phyloP scores from a whole-genome alignment of 1,139 yeast species.

The Saccharomyces hybrid region DNA sequence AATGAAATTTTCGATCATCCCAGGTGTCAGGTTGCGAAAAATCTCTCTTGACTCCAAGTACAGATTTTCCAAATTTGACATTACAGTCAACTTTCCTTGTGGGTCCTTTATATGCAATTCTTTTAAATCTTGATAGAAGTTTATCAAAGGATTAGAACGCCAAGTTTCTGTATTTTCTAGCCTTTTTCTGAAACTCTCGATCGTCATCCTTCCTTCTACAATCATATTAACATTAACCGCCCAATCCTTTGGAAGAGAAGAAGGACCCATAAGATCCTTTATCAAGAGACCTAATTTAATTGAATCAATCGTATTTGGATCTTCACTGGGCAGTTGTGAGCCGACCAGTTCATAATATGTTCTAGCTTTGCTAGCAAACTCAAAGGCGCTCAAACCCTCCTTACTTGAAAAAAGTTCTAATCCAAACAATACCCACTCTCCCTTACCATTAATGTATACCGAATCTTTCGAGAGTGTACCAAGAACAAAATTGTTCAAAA shows the following conservation, averaged over 20 bases:
- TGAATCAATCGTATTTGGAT: constrained; percentile 48
- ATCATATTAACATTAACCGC: constrained; percentile 9
- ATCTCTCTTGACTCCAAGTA: constrained; percentile 16
- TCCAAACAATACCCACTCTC: constrained; percentile 85
- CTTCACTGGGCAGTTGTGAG: constrained; percentile 13
- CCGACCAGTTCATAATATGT: constrained; percentile 36
- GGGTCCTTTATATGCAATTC: constrained; percentile 28
- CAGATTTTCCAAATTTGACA: constrained; percentile 21
- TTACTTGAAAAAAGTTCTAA: constrained; percentile 61
- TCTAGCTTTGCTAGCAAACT: constrained; percentile 18
- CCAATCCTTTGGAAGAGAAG: constrained; percentile 19
- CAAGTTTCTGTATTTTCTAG: constrained; percentile 16
- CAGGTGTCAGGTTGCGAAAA: constrained; percentile 37
- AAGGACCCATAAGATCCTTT: constrained; percentile 42
- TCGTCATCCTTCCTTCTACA: constrained; percentile 15
- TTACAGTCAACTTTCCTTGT: constrained; percentile 20
- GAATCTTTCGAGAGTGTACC: constrained; percentile 55
- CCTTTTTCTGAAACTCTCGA: constrained; percentile 14
- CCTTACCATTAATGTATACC: constrained; percentile 56
- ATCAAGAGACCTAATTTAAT: constrained; percentile 56
- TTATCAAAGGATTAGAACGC: constrained; percentile 16
- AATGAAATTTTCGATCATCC: constrained; percentile 54
- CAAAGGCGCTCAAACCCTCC: constrained; percentile 34
- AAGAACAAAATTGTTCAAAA: constrained; percentile 57
- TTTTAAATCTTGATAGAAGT: constrained; percentile 21